A percentile compares a stretch with the other conserved stretches of the same genome.
Evolutionary conservation across 768 basidiomycete genomes (phyloP).

Genomic region (Scleroderma bovista): DNA sequence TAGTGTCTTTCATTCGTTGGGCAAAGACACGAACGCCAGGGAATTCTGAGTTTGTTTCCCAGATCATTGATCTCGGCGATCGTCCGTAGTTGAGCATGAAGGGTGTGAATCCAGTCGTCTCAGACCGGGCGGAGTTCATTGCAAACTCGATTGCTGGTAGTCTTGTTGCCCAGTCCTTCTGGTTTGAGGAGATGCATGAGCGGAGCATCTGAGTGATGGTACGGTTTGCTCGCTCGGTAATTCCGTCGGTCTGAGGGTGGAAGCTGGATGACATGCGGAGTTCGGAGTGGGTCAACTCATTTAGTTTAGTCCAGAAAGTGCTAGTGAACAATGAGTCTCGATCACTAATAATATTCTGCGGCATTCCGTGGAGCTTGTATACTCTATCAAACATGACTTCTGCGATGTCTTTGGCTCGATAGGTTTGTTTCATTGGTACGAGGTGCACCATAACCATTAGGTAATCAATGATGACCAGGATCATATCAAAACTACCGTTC

Average conservation of each 20-base stretch:
- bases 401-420: slow-evolving; percentile 19
- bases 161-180: slow-evolving; percentile 25
- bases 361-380: slow-evolving; percentile 29
- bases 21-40: slow-evolving; percentile 25
- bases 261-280: slow-evolving; percentile 14
- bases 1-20: slow-evolving; percentile 13
- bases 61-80: slow-evolving; percentile 27
- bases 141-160: slow-evolving; percentile 34
- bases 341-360: slow-evolving; percentile 20
- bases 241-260: slow-evolving; percentile 36
- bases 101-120: slow-evolving; percentile 31
- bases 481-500: slow-evolving; percentile 20
- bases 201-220: slow-evolving; percentile 28
- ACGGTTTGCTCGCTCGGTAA: slow-evolving; percentile 29
- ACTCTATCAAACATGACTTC: slow-evolving; percentile 20
- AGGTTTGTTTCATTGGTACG: slow-evolving; percentile 14
- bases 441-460: slow-evolving; percentile 19
- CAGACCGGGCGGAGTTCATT: slow-evolving; percentile 29
- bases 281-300: slow-evolving; percentile 12
- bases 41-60: slow-evolving; percentile 19
- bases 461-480: slow-evolving; percentile 26
- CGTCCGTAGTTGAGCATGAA: slow-evolving; percentile 32
- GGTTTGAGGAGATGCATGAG: slow-evolving; percentile 16
- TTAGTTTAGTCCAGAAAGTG: slow-evolving; percentile 24
- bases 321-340: slow-evolving; percentile 28